phyloP scores from a whole-genome alignment of 768 basidiomycete species.

The Termitomyces eurrhizus region DNA sequence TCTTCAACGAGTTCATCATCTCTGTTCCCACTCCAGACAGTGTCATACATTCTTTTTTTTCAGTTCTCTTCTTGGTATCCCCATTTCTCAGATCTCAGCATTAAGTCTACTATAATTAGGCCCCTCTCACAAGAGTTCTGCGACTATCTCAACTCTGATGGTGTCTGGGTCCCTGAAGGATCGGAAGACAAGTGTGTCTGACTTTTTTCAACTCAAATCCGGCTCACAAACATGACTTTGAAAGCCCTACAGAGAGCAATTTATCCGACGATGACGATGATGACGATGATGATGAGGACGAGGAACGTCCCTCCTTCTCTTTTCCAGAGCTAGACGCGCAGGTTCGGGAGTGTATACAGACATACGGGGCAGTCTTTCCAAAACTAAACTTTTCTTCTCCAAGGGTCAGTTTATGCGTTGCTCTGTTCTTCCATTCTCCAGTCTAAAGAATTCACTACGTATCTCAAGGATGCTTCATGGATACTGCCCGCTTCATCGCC shows the following conservation, averaged over 20 bases:
- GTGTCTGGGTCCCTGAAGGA: constrained; percentile 80
- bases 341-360: constrained; percentile 61
- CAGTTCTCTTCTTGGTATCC: constrained; percentile 90
- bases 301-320: constrained; percentile 38
- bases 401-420: constrained; percentile 42
- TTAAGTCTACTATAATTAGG: constrained; percentile 71
- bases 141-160: constrained; percentile 76
- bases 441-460: neutral
- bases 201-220: neutral
- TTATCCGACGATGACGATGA: constrained; percentile 57
- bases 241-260: constrained; percentile 49
- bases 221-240: constrained; percentile 4
- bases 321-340: constrained; percentile 80
- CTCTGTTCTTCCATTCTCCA: neutral
- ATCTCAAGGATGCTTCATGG: constrained; percentile 82
- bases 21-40: constrained; percentile 51
- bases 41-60: constrained; percentile 59
- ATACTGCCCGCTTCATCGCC: constrained; percentile 80
- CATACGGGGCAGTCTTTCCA: constrained; percentile 86
- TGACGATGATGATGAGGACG: constrained; percentile 17
- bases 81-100: constrained; percentile 53
- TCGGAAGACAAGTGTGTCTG: constrained; percentile 68
- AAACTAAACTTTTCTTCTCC: constrained; percentile 98
- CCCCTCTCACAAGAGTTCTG: constrained; percentile 62
- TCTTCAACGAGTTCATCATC: constrained; percentile 11